These are phyloP conservation scores for Trematosphaeria pertusa DNA, from an alignment of 2,329 filamentous ascomycete species.

Conservation along the genomic window DNA sequence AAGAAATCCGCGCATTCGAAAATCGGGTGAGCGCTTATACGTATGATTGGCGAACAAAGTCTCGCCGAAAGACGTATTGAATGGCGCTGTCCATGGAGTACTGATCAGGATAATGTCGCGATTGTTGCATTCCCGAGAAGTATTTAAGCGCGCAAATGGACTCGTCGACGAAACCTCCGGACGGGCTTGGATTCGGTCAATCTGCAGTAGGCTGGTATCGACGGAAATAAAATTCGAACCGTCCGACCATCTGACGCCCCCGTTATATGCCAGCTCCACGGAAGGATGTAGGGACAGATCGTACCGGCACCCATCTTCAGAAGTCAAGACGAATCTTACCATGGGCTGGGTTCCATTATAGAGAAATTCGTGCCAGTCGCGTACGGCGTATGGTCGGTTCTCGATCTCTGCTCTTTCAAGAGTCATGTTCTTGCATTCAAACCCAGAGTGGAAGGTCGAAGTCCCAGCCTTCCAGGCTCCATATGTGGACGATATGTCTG, in stretches of 20 bases:
- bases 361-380: conserved; percentile 5
- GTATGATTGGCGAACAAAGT: conserved; percentile 9
- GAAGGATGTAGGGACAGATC: conserved; percentile 17
- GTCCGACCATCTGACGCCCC: conserved; percentile 21
- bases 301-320: conserved; percentile 19
- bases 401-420: conserved; percentile 18
- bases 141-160: conserved; percentile 17
- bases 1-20: conserved; percentile 17
- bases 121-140: conserved; percentile 17
- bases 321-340: conserved; percentile 19
- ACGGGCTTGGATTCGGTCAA: conserved; percentile 1
- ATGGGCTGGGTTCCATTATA: conserved; percentile 23
- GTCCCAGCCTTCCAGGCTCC: conserved; percentile 19
- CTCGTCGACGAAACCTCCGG: conserved; percentile 11
- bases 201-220: neutral
- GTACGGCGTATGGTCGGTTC: conserved; percentile 2
- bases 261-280: conserved; percentile 14
- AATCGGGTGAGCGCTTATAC: conserved; percentile 17
- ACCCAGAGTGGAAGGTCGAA: conserved; percentile 2
- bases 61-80: neutral
- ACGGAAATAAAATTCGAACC: conserved; percentile 12
- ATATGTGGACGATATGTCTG: conserved; percentile 9
- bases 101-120: conserved; percentile 24
- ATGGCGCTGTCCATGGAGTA: conserved; percentile 22
- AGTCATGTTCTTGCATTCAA: conserved; percentile 20